Conservation (phyloP, 2,329 filamentous ascomycete genomes). For the Colletotrichum viniferum region DNA sequence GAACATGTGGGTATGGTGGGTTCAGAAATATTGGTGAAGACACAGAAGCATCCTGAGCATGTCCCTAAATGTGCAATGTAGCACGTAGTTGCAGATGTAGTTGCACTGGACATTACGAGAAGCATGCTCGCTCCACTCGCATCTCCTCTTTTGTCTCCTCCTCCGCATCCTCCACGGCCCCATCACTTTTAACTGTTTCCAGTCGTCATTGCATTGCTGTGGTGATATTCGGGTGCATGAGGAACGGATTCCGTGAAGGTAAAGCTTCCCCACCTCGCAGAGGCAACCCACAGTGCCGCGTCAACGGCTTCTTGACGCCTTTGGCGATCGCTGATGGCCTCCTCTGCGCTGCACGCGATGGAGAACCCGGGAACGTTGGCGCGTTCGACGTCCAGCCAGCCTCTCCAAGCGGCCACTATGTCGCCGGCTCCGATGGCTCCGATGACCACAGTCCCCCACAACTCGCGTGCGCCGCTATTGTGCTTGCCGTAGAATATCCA, state of each 20-base stretch:
- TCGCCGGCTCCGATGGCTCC: constrained; percentile 39
- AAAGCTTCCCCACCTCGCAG: constrained; percentile 56
- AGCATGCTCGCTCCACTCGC: neutral
- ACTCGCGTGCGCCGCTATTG: constrained; percentile 49
- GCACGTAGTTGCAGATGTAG: neutral
- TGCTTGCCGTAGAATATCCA: constrained; percentile 57
- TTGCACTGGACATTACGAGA: neutral
- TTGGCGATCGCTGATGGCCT: constrained; percentile 47
- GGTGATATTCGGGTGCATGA: neutral
- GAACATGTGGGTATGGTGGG: neutral
- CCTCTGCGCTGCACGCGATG: constrained; percentile 43
- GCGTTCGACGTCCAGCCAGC: constrained; percentile 58
- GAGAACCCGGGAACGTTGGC: constrained; percentile 44
- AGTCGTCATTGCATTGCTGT: neutral
- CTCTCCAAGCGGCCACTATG: constrained; percentile 46
- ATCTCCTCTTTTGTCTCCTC: neutral
- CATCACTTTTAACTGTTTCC: neutral
- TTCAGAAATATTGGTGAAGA: neutral
- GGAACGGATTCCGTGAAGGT: constrained; percentile 11
- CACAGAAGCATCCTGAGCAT: neutral
- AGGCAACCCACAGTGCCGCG: constrained; percentile 49
- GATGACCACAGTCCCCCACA: constrained; percentile 64
- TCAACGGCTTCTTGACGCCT: constrained; percentile 45
- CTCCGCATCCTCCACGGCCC: neutral
- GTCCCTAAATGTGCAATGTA: neutral